These are phyloP conservation scores for Basidioascus undulatus DNA, from an alignment of 768 basidiomycete species.

Conservation along the genomic window DNA sequence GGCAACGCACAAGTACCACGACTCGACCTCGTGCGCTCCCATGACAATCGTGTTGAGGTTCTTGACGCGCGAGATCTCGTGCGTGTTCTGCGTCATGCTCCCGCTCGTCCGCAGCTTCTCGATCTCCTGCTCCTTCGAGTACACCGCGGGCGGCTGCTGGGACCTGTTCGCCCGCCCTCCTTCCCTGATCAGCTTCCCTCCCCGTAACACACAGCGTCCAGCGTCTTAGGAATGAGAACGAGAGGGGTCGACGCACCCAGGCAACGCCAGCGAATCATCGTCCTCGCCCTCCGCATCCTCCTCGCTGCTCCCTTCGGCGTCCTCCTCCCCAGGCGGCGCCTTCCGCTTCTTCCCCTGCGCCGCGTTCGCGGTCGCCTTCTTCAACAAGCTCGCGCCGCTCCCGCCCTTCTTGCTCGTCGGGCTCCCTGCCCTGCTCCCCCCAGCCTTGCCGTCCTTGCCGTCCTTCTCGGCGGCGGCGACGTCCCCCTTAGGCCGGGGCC, in stretches of 20 bases:
- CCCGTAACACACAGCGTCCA: conserved; percentile 30
- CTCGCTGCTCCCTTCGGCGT: neutral
- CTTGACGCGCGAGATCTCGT: conserved; percentile 92
- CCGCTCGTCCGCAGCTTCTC: conserved; percentile 93
- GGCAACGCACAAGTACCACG: conserved; percentile 99
- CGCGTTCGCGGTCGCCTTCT: conserved; percentile 31
- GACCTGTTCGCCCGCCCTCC: conserved; percentile 27
- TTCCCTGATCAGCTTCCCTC: conserved; percentile 27
- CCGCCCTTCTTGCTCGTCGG: too few species aligned
- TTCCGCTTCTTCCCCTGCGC: conserved; percentile 13
- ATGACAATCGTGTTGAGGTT: conserved; percentile 93
- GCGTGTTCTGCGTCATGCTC: conserved; percentile 96
- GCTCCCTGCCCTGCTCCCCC: too few species aligned
- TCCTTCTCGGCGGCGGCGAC: too few species aligned
- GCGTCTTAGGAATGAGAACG: conserved; percentile 2
- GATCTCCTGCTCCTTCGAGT: conserved; percentile 96
- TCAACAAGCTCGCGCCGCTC: too few species aligned
- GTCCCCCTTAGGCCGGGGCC: too few species aligned
- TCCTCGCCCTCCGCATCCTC: conserved; percentile 46
- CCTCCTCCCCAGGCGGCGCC: conserved; percentile 6
- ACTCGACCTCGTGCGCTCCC: conserved; percentile 85
- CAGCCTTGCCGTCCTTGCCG: too few species aligned
- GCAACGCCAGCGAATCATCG: conserved; percentile 7
- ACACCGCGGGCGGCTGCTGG: conserved; percentile 30
- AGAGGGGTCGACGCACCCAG: too few species aligned